Evolutionary conservation across 1,284 basidiomycete genomes (phyloP), one percentile per base, ranked within the genome.

Genomic region (Moesziomyces globuligerus): DNA sequence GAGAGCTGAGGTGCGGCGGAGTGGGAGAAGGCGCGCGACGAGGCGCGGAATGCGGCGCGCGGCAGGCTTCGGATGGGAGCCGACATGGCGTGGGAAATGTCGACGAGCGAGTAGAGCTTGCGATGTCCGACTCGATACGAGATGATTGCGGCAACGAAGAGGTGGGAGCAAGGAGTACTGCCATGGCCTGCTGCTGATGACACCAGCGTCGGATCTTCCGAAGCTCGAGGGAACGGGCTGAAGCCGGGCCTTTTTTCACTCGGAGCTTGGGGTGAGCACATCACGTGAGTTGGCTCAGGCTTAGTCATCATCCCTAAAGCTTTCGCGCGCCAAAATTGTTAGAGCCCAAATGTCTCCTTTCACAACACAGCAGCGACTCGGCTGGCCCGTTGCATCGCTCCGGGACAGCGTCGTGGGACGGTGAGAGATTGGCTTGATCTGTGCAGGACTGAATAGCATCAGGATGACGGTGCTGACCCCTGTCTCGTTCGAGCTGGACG

Each of bases 31-130:
- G 62, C 56, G 28, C 62, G 62, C 32, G 48, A 26, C 24, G 56
- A 59, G 17, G 62, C 56, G 28, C 62, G 62, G 28, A 45, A 26
- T 29, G 56, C 55, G 34, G 51, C 55, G 28, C 62, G 36, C 28
- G 58, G 62, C 48, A 59, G 32, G 48, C 45, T 66, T 51, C 62
- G 62, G 56, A 66, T 66, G 21, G 62, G 29, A 48, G 62, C 56
- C 62, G 62, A 66, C 62, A 66, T 66, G 49, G 49, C 60, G 60
- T 64, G 60, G 11, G 53, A 56, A 56, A 7, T n/a, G n/a, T n/a
- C n/a, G n/a, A n/a, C n/a, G n/a, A n/a, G n/a, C n/a, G n/a, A n/a
- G n/a, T n/a, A 18, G 41, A 43, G 18, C 24, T n/a, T 11, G 13
- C 26, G 24, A 34, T 15, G 32, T 17, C 32, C 32, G n/a, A n/a